Evolutionary conservation across 2,329 filamentous ascomycete species (phyloP).

Genomic region (Chaetomium sp.): DNA sequence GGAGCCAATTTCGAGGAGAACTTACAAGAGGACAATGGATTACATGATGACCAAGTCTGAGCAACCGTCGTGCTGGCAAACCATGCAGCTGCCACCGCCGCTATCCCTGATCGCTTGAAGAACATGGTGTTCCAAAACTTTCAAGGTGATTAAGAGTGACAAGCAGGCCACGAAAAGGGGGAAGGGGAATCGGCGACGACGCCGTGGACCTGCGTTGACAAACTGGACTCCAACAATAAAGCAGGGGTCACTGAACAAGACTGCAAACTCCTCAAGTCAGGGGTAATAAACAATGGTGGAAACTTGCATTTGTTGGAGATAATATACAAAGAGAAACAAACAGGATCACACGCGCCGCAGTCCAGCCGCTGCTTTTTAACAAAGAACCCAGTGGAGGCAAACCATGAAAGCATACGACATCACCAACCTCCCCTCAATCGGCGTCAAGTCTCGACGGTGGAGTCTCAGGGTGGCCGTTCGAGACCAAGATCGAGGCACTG

Average conservation of each 20-base stretch:
- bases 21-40: constrained; percentile 28
- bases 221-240: too few relatives aligned
- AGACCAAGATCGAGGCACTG: too few relatives aligned
- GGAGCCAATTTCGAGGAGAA: background rate
- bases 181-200: too few relatives aligned
- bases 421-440: constrained; percentile 6
- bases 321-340: constrained; percentile 3
- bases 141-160: too few relatives aligned
- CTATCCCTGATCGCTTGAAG: constrained; percentile 17
- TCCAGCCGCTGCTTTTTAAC: background rate
- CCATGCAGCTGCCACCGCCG: constrained; percentile 18
- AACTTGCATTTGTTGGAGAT: too few relatives aligned
- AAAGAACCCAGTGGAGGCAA: background rate
- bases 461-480: too few relatives aligned
- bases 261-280: too few relatives aligned
- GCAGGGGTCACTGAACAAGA: too few relatives aligned
- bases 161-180: too few relatives aligned
- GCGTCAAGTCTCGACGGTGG: too few relatives aligned
- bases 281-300: too few relatives aligned
- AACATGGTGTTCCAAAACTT: constrained; percentile 16
- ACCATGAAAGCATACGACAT: constrained; percentile 1
- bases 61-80: constrained; percentile 19
- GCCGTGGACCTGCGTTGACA: too few relatives aligned
- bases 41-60: constrained; percentile 31
- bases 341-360: background rate